Evolutionary conservation across 192 early-diverging fungal genomes (phyloP), one percentile per base, ranked within the genome.

Genomic region (Pilobolus umbonatus): DNA sequence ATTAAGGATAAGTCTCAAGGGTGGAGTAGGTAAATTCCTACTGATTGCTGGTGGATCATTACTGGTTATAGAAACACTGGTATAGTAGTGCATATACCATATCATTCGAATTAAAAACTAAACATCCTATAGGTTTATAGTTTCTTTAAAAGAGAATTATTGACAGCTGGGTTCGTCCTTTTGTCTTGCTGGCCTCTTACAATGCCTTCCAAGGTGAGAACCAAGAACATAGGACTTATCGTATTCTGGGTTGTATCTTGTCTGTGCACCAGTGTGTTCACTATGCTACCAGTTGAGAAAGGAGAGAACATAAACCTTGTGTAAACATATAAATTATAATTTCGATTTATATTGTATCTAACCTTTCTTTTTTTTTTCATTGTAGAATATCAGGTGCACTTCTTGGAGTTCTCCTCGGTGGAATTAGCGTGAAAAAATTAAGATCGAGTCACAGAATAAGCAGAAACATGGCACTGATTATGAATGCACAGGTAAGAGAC

Each of bases 201-300:
- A 0, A 77, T 89, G 57, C 73, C 88, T 28, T 35, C 48, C 5
- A 42, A 57, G 2, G 57, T 89, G n/a, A 57, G 76, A 19, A 66
- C 52, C 0, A 63, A 80, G 25, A 75, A 85, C 55, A 26, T 36
- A 11, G 15, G 55, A 30, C 62, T 88, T n/a, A 67, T 90, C 30
- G 44, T 53, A 0, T 42, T 75, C 8, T 98, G 95, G 95, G 64
- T 74, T 4, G 44, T 76, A 0, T 72, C 76, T 15, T 93, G 90
- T 58, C 36, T 90, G 5, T 58, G 72, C 44, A 91, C 88, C 1
- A 88, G 91, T 57, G 68, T 89, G 14, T 98, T 98, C 65, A 91
- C 90, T 1, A 64, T 95, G 51, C 76, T 98, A 30, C 91, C 93
- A 0, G 93, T 95, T 12, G 95, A 95, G 54, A 86, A 82, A 63